phyloP scores from a whole-genome alignment of 257 asterid genomes.

The Nicotiana otophora region DNA sequence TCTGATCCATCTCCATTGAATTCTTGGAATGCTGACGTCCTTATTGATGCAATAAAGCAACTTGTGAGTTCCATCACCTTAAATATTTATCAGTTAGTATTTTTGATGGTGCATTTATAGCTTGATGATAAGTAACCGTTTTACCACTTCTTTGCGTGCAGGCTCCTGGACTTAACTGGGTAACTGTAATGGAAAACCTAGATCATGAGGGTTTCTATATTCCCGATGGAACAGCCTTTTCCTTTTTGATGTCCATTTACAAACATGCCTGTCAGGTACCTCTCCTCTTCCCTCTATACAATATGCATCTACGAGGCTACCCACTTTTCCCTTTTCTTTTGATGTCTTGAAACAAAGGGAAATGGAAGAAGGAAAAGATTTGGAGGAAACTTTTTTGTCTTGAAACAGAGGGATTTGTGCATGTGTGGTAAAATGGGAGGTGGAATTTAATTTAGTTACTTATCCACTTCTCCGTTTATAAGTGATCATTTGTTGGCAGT shows the following conservation, averaged over 20 bases:
- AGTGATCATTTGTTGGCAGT: neutral
- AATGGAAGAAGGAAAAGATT: neutral
- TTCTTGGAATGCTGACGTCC: conserved; percentile 77
- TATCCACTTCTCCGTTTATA: neutral
- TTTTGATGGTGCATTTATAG: neutral
- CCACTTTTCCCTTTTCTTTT: neutral
- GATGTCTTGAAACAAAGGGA: neutral
- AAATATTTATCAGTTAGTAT: neutral
- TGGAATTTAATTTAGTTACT: neutral
- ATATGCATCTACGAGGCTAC: neutral
- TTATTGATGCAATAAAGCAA: conserved; percentile 81
- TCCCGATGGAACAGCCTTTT: conserved; percentile 72
- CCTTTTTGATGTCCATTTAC: conserved; percentile 77
- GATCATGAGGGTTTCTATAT: conserved; percentile 89
- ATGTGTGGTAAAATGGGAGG: neutral
- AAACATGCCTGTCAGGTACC: conserved; percentile 77
- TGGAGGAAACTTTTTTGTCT: neutral
- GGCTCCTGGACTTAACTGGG: conserved; percentile 87
- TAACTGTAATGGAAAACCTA: conserved; percentile 66
- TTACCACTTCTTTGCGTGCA: conserved; percentile 18
- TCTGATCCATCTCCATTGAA: conserved; percentile 44
- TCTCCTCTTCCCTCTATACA: neutral
- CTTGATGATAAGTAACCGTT: neutral
- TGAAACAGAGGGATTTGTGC: neutral
- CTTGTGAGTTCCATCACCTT: conserved; percentile 50